Percentiles rank a stretch among this genome's conserved stretches.
Conservation (phyloP, 2,329 filamentous ascomycete genomes). For the Didymella pinodella region DNA sequence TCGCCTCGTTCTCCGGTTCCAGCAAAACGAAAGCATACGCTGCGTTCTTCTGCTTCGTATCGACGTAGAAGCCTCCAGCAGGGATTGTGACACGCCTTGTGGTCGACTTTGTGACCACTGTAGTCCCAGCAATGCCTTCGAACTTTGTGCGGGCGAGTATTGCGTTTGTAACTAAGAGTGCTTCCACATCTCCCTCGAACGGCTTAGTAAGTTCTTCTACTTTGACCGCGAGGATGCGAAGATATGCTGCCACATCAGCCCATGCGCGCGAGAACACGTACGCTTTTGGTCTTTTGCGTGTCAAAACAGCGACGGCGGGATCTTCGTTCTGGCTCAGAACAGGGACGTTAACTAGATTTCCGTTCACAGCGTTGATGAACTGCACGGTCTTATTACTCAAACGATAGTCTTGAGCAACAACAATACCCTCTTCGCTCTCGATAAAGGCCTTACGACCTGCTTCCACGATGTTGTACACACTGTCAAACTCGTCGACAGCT, state of each 20-base stretch:
- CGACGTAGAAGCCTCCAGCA: constrained; percentile 30
- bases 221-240: constrained; percentile 32
- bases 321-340: constrained; percentile 1
- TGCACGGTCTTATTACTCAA: constrained; percentile 28
- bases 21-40: constrained; percentile 35
- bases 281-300: neutral
- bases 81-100: constrained; percentile 28
- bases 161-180: constrained; percentile 28
- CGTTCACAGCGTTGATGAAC: constrained; percentile 13
- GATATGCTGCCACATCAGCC: constrained; percentile 27
- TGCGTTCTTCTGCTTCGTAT: constrained; percentile 37
- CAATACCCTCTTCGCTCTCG: constrained; percentile 26
- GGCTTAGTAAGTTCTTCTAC: constrained; percentile 30
- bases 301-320: neutral
- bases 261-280: constrained; percentile 38
- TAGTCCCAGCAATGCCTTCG: constrained; percentile 34
- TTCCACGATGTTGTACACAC: constrained; percentile 33
- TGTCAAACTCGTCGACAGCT: constrained; percentile 30
- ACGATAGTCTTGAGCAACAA: constrained; percentile 28
- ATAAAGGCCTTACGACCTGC: constrained; percentile 28
- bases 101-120: constrained; percentile 24
- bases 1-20: constrained; percentile 38
- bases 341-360: constrained; percentile 27
- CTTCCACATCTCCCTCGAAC: constrained; percentile 30
- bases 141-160: constrained; percentile 26